Evolutionary conservation across 257 asterid genomes (phyloP).

Genomic region (Echites panduratus): DNA sequence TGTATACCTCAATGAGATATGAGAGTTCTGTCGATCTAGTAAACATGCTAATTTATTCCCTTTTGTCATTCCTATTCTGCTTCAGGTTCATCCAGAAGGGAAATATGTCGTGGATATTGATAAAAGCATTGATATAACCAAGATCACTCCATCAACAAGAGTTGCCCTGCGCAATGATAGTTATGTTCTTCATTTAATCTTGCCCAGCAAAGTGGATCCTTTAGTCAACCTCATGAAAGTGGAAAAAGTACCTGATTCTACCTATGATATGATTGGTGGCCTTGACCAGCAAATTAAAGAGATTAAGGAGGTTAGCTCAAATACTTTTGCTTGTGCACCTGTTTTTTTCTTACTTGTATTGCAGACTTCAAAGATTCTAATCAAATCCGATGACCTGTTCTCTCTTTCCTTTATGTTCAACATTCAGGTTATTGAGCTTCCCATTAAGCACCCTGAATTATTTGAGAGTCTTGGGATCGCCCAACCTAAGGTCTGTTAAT

Average conservation of each 20-base stretch:
- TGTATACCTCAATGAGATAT: not conserved
- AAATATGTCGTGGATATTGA: slow-evolving; percentile 84
- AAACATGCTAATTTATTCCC: not conserved
- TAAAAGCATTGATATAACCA: slow-evolving; percentile 82
- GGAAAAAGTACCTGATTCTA: slow-evolving; percentile 90
- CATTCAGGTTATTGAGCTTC: slow-evolving; percentile 62
- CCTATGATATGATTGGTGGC: slow-evolving; percentile 97
- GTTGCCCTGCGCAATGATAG: slow-evolving; percentile 94
- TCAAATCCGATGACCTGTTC: not conserved
- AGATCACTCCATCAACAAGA: slow-evolving; percentile 83
- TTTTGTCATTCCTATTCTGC: slow-evolving; percentile 15
- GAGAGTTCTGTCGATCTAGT: not conserved
- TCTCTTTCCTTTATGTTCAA: not conserved
- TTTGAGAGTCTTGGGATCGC: slow-evolving; percentile 78
- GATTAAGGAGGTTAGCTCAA: slow-evolving; percentile 65
- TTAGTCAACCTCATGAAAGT: slow-evolving; percentile 96
- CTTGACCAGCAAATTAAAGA: slow-evolving; percentile 93
- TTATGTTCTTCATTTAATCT: slow-evolving; percentile 80
- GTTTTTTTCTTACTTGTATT: not conserved
- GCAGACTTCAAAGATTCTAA: not conserved
- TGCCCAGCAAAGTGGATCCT: slow-evolving; percentile 97
- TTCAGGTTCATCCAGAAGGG: slow-evolving; percentile 92
- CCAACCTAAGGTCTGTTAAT: slow-evolving; percentile 58
- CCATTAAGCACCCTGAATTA: slow-evolving; percentile 66
- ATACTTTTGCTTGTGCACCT: slow-evolving; percentile 1